A percentile compares a stretch with the other conserved stretches of the same genome.
These are phyloP conservation scores for Beauveria sp. DNA, from an alignment of 2,329 filamentous ascomycete species.

Conservation along the genomic window DNA sequence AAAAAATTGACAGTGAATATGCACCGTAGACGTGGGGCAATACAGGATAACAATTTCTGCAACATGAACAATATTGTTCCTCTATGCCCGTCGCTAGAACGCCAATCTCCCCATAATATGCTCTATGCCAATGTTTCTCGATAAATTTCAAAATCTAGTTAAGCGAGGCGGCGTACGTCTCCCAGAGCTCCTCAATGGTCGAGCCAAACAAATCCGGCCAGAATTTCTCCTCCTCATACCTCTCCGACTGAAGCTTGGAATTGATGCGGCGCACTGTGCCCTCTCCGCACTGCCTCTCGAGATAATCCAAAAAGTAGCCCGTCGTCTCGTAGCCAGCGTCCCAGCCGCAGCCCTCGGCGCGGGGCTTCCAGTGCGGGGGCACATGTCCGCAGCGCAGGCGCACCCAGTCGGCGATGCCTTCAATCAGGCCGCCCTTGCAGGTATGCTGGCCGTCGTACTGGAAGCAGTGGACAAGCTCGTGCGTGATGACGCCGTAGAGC, in stretches of 20 bases:
- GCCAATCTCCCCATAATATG: background rate
- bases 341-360: conserved; percentile 53
- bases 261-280: conserved; percentile 59
- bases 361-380: conserved; percentile 76
- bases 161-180: conserved; percentile 50
- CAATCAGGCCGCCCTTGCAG: conserved; percentile 70
- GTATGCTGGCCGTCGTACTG: conserved; percentile 62
- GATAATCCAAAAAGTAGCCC: conserved; percentile 81
- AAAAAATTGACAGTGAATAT: conserved; percentile 79
- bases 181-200: conserved; percentile 63
- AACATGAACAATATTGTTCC: background rate
- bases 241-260: conserved; percentile 52
- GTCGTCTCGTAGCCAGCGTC: conserved; percentile 86
- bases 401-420: conserved; percentile 92
- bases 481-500: conserved; percentile 74
- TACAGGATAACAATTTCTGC: background rate
- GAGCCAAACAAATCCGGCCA: conserved; percentile 62
- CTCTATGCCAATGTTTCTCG: background rate
- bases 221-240: conserved; percentile 58
- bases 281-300: conserved; percentile 59
- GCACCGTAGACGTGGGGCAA: conserved; percentile 19
- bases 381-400: conserved; percentile 63
- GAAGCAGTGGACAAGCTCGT: conserved; percentile 93
- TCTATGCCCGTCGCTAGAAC: background rate
- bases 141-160: background rate